Percentiles rank a stretch among this genome's conserved stretches.
phyloP scores from a whole-genome alignment of 495 filamentous ascomycete species.

The Aspergillus conjunctus region DNA sequence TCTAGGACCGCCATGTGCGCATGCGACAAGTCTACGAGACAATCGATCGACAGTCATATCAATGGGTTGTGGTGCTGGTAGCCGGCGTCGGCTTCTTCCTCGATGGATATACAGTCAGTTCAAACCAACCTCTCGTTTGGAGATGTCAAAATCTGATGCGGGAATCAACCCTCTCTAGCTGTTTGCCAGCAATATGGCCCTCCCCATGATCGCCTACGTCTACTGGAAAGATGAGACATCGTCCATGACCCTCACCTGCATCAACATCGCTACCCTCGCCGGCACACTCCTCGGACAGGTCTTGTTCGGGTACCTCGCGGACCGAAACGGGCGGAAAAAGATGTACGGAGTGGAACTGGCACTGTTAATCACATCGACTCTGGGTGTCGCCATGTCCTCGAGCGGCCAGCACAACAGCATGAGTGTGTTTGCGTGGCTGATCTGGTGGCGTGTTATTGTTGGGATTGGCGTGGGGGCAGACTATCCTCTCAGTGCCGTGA shows the following conservation, averaged over 20 bases:
- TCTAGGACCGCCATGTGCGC: conserved; percentile 50
- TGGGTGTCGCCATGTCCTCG: conserved; percentile 56
- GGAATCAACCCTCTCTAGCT: conserved; percentile 31
- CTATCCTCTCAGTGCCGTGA: conserved; percentile 60
- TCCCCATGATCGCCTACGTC: conserved; percentile 62
- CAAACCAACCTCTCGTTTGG: not conserved
- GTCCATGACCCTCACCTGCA: conserved; percentile 43
- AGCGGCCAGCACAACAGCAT: conserved; percentile 48
- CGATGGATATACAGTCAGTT: conserved; percentile 65
- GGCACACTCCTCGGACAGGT: conserved; percentile 63
- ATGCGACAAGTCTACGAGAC: conserved; percentile 53
- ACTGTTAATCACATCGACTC: conserved; percentile 56
- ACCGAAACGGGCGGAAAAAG: conserved; percentile 61
- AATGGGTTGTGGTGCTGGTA: conserved; percentile 57
- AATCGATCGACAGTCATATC: conserved; percentile 49
- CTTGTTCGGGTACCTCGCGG: conserved; percentile 63
- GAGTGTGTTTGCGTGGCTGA: conserved; percentile 57
- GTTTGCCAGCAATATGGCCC: conserved; percentile 66
- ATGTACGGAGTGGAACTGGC: conserved; percentile 67
- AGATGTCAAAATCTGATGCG: not conserved
- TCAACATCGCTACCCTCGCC: conserved; percentile 62
- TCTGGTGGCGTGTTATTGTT: conserved; percentile 60
- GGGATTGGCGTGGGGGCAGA: conserved; percentile 61
- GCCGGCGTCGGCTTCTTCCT: conserved; percentile 70
- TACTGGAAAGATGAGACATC: conserved; percentile 57